These are phyloP conservation scores for Coprinellus micaceus DNA, from an alignment of 768 basidiomycete species.

Conservation along the genomic window DNA sequence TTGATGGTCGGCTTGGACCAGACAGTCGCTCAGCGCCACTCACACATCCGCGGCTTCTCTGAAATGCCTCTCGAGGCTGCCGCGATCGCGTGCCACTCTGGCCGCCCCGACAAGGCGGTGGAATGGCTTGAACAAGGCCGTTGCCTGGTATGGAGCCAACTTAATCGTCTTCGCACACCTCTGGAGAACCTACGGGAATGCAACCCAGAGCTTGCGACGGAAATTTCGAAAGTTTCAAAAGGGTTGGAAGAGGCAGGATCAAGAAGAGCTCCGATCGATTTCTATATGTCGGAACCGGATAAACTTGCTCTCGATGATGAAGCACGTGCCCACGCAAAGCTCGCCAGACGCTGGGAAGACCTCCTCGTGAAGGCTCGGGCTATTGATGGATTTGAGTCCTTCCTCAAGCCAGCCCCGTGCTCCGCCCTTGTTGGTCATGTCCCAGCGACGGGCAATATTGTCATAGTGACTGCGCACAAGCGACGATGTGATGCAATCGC, in stretches of 20 bases:
- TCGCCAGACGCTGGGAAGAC: neutral
- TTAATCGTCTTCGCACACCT: slow-evolving; percentile 11
- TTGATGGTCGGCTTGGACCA: slow-evolving; percentile 2
- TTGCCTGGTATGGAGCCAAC: slow-evolving; percentile 16
- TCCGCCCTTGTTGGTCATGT: slow-evolving; percentile 9
- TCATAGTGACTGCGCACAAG: slow-evolving; percentile 16
- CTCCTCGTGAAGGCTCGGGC: slow-evolving; percentile 7
- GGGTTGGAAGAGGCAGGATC: slow-evolving; percentile 9
- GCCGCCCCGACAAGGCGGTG: slow-evolving; percentile 21
- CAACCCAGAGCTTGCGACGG: slow-evolving; percentile 11
- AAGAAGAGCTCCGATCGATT: no score
- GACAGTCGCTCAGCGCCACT: slow-evolving; percentile 1
- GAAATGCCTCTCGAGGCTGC: slow-evolving; percentile 15
- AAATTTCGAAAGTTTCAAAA: slow-evolving; percentile 11
- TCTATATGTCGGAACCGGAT: neutral
- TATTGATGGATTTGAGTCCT: slow-evolving; percentile 16
- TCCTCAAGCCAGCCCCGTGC: slow-evolving; percentile 14
- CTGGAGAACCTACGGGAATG: slow-evolving; percentile 13
- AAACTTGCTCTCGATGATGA: neutral
- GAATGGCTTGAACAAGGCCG: slow-evolving; percentile 31
- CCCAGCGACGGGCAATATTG: slow-evolving; percentile 15
- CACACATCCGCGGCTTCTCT: neutral
- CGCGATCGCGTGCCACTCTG: slow-evolving; percentile 19
- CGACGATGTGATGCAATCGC: slow-evolving; percentile 21
- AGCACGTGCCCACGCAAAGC: neutral